phyloP scores from a whole-genome alignment of 2,329 filamentous ascomycete species.

The Elsinoe arachidis region DNA sequence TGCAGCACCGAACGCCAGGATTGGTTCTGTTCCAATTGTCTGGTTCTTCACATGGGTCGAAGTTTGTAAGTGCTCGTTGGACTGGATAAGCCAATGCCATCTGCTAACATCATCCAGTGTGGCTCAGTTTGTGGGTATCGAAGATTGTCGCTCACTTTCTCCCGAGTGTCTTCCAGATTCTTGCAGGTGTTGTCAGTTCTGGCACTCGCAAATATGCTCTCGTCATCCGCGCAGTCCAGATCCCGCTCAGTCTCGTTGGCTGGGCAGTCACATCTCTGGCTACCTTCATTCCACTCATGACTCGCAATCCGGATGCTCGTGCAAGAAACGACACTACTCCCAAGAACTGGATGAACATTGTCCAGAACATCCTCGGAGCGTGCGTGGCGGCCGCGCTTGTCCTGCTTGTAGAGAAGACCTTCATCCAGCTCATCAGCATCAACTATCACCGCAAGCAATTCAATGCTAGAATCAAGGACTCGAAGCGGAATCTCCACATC shows the following conservation, averaged over 20 bases:
- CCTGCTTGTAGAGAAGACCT: slow-evolving; percentile 65
- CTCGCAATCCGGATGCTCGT: slow-evolving; percentile 26
- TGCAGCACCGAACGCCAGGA: slow-evolving; percentile 37
- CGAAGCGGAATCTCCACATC: slow-evolving; percentile 76
- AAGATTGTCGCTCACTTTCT: slow-evolving; percentile 53
- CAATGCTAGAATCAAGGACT: slow-evolving; percentile 73
- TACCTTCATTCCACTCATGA: slow-evolving; percentile 44
- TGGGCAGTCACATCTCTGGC: slow-evolving; percentile 53
- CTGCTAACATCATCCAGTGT: slow-evolving; percentile 31
- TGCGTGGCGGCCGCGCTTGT: slow-evolving; percentile 60
- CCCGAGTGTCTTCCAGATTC: slow-evolving; percentile 51
- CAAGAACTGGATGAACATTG: slow-evolving; percentile 44
- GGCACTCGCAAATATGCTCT: slow-evolving; percentile 56
- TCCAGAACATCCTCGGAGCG: slow-evolving; percentile 59
- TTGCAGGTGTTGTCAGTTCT: slow-evolving; percentile 55
- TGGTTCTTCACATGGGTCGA: slow-evolving; percentile 60
- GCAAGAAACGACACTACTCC: slow-evolving; percentile 16
- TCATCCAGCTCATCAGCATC: slow-evolving; percentile 76
- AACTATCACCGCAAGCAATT: slow-evolving; percentile 81
- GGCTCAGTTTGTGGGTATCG: slow-evolving; percentile 54
- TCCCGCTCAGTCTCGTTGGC: slow-evolving; percentile 51
- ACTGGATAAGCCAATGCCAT: background rate
- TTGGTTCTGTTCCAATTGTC: slow-evolving; percentile 48
- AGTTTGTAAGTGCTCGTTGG: slow-evolving; percentile 32
- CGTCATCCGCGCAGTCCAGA: slow-evolving; percentile 50